Conservation (phyloP, 2,329 filamentous ascomycete species). For the Westerdykella sp. region DNA sequence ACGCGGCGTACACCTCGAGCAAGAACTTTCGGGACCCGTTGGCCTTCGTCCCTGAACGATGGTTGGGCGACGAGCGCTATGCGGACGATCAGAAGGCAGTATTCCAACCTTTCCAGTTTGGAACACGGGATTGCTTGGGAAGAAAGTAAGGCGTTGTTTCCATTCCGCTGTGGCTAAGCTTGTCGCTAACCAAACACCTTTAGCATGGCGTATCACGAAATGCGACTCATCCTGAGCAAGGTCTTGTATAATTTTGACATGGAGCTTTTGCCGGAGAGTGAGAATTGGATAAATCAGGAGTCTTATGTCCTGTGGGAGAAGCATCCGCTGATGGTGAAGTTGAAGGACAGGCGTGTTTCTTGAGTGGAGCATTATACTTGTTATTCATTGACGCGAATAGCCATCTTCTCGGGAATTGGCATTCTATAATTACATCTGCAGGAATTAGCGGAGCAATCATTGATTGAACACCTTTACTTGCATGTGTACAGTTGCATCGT, state of each 20-base stretch:
- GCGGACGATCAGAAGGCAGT: slow-evolving; percentile 26
- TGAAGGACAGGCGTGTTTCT: slow-evolving; percentile 6
- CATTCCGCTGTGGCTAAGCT: background rate
- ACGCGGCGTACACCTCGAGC: slow-evolving; percentile 4
- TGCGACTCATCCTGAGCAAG: slow-evolving; percentile 38
- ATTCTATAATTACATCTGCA: too few species aligned
- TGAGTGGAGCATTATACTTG: background rate
- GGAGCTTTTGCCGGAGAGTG: slow-evolving; percentile 28
- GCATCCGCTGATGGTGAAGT: slow-evolving; percentile 26
- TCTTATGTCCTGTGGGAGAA: slow-evolving; percentile 38
- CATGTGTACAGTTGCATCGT: too few species aligned
- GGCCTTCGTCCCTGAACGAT: slow-evolving; percentile 39
- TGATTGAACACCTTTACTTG: background rate
- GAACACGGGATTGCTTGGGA: slow-evolving; percentile 36
- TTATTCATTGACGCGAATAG: too few species aligned
- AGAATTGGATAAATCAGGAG: slow-evolving; percentile 27
- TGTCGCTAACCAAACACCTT: background rate
- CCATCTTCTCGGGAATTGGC: too few species aligned
- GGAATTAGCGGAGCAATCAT: too few species aligned
- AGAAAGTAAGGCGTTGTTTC: slow-evolving; percentile 26
- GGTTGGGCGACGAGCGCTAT: slow-evolving; percentile 27
- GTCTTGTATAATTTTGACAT: slow-evolving; percentile 37
- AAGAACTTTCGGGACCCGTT: slow-evolving; percentile 33
- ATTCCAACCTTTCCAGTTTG: slow-evolving; percentile 43
- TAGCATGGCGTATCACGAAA: slow-evolving; percentile 37